A percentile compares a stretch with the other conserved stretches of the same genome.
Evolutionary conservation across 306 rosid species (phyloP).

Genomic region (Vigna unguiculata): DNA sequence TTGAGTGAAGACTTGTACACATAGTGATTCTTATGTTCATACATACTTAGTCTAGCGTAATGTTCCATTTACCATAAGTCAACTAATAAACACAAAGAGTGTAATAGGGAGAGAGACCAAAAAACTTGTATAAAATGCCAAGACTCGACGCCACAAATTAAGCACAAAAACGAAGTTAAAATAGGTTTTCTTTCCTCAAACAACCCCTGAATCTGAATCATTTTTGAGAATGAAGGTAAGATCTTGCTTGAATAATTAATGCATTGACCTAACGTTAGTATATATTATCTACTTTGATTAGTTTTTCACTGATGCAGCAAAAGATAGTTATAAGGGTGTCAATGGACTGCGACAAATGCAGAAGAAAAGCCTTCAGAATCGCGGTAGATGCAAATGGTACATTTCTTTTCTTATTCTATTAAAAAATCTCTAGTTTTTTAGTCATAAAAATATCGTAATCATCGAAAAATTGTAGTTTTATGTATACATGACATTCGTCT

Average conservation of each 20-base stretch:
- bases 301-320: conserved; percentile 37
- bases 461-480: no score
- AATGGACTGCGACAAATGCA: conserved; percentile 38
- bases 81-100: neutral
- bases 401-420: neutral
- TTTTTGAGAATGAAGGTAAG: neutral
- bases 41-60: neutral
- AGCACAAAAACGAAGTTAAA: neutral
- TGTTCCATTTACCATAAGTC: neutral
- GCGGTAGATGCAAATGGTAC: conserved; percentile 41
- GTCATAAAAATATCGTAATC: no score
- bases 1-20: no score
- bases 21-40: no score
- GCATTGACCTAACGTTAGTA: no score
- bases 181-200: neutral
- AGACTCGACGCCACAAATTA: neutral
- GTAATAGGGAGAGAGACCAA: neutral
- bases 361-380: conserved; percentile 52
- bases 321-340: conserved; percentile 46
- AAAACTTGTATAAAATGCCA: no score
- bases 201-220: neutral
- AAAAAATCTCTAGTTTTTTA: no score
- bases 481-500: no score
- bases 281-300: neutral
- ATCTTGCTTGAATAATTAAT: neutral